Evolutionary conservation across 1,284 basidiomycete species (phyloP), one percentile per base, ranked within the genome.

Genomic region (Cutaneotrichosporon cyanovorans): DNA sequence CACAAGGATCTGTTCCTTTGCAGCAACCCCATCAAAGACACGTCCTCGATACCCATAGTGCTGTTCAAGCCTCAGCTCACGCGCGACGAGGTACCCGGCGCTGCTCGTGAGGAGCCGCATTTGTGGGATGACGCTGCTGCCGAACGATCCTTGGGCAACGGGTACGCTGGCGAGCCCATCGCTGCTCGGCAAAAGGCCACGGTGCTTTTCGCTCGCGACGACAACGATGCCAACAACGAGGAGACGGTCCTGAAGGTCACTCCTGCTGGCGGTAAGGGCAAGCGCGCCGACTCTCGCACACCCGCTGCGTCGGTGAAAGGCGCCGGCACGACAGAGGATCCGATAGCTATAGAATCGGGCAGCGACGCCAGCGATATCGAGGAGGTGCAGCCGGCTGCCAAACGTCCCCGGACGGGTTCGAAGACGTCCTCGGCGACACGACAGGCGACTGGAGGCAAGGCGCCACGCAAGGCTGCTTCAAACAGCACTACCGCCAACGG

Each of bases 71-170:
- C 68, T 2, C 55, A 57, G 28, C 50, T 68, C 40, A 62, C 57
- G 33, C 57, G 62, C 6, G 68, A 70, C 40, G 55, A 48, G n/a
- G 45, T 64, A 11, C 63, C 61, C 0, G 49, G 46, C 8, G 35
- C 37, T 2, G 33, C 31, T 11, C 41, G 33, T 10, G 42, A 49
- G 11, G 22, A 39, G 2, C 32, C 21, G 18, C 42, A 25, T 3
- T 42, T 49, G 10, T 65, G 62, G 63, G 48, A 53, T 32, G 45
- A 59, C 19, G 56, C 54, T 15, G 59, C 63, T 1, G 56, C 66
- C 0, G 68, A 70, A 45, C 55, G 66, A 19, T 55, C 57, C 47
- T 48, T 70, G 1, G 66, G 66, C 11, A 62, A 67, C 48, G 68
- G 65, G 2, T 44, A 61, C 1, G 64, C 57, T 1, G 66, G 66